Conservation (phyloP, 805 yeast genomes). For the Candida koratica region DNA sequence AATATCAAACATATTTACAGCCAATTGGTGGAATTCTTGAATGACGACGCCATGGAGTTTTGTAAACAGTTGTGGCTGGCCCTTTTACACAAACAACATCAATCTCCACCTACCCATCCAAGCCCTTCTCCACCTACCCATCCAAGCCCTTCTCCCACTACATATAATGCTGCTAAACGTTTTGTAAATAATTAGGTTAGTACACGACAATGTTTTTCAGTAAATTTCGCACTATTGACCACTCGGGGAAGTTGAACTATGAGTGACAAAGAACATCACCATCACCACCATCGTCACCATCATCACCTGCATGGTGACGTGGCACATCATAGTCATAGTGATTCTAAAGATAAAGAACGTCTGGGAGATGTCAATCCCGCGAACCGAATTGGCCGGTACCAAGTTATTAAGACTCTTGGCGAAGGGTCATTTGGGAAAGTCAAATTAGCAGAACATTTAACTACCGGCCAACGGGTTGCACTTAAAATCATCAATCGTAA, state of each 20-base stretch:
- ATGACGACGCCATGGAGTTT: slow-evolving; percentile 31
- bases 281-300: slow-evolving; percentile 8
- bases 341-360: slow-evolving; percentile 14
- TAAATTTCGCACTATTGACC: too few species aligned
- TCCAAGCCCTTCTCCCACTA: too few species aligned
- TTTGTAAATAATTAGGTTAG: too few species aligned
- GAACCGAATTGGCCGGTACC: slow-evolving; percentile 81
- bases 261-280: slow-evolving; percentile 11
- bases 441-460: slow-evolving; percentile 82
- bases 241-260: slow-evolving; percentile 3
- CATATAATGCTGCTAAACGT: too few species aligned
- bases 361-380: slow-evolving; percentile 32
- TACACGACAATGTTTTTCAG: too few species aligned
- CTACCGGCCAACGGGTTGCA: slow-evolving; percentile 91
- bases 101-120: background rate
- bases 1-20: slow-evolving; percentile 38
- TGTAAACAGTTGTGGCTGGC: slow-evolving; percentile 44
- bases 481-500: slow-evolving; percentile 88
- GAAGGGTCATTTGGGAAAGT: slow-evolving; percentile 98
- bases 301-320: background rate
- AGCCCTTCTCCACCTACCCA: too few species aligned
- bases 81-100: slow-evolving; percentile 14
- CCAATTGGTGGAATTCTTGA: slow-evolving; percentile 46
- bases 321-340: slow-evolving; percentile 7
- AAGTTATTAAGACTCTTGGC: slow-evolving; percentile 86